Evolutionary conservation across 768 basidiomycete genomes (phyloP).

Genomic region (Cystobasidium tubakii): DNA sequence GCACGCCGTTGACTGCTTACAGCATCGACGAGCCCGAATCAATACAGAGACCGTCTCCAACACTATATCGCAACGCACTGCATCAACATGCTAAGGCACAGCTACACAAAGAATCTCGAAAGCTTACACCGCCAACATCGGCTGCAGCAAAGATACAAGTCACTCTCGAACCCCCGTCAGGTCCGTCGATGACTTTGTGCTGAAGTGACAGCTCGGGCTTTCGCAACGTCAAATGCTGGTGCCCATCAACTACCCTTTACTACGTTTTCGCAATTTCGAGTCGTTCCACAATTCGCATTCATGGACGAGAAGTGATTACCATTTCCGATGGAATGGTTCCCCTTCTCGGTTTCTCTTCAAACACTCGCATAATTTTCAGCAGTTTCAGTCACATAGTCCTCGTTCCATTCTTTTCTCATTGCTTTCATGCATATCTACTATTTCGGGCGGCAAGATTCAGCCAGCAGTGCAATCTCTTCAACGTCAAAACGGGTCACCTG

Average conservation of each 20-base stretch:
- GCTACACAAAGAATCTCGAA: neutral
- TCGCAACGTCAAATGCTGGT: neutral
- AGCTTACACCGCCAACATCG: neutral
- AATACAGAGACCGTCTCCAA: neutral
- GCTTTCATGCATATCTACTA: neutral
- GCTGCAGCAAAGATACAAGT: slow-evolving; percentile 22
- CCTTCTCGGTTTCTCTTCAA: neutral
- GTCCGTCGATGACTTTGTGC: slow-evolving; percentile 32
- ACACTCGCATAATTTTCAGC: neutral
- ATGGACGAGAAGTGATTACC: neutral
- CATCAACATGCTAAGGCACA: neutral
- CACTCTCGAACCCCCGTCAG: slow-evolving; percentile 27
- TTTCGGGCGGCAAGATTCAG: neutral
- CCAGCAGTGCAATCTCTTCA: neutral
- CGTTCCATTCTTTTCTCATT: neutral
- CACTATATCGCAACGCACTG: neutral
- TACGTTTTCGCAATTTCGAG: neutral
- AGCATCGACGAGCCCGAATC: slow-evolving; percentile 22
- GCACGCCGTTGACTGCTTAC: slow-evolving; percentile 28
- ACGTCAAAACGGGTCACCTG: neutral
- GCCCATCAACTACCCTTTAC: neutral
- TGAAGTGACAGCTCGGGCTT: neutral
- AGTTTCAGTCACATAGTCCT: neutral
- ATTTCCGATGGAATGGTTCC: no score
- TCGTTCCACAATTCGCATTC: neutral